Evolutionary conservation across 805 yeast genomes (phyloP).

Genomic region (Kluyveromyces starmeri): DNA sequence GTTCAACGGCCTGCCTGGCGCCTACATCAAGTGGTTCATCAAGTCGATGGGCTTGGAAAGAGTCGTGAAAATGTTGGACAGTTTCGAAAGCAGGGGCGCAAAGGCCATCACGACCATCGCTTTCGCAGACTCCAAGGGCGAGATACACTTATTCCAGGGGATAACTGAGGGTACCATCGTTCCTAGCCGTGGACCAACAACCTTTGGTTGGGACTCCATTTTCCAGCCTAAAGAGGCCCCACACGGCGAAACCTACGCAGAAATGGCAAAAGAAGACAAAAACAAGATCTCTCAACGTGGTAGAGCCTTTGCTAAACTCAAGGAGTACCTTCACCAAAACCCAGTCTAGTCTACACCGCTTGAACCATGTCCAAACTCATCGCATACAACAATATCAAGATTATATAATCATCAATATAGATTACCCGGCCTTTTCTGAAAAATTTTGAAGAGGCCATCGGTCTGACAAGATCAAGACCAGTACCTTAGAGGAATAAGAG

Average conservation of each 20-base stretch:
- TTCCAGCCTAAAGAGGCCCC: constrained; percentile 52
- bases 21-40: constrained; percentile 90
- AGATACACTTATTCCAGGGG: constrained; percentile 78
- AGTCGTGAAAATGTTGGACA: constrained; percentile 64
- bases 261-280: constrained; percentile 69
- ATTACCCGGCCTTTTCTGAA: too few relatives aligned
- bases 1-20: constrained; percentile 84
- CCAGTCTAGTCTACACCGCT: too few relatives aligned
- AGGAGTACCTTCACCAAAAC: constrained; percentile 39
- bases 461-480: too few relatives aligned
- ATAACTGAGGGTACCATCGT: constrained; percentile 75
- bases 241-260: constrained; percentile 77
- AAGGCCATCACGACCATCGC: constrained; percentile 90
- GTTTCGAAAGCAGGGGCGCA: constrained; percentile 79
- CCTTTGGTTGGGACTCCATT: constrained; percentile 92
- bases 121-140: constrained; percentile 76
- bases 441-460: too few relatives aligned
- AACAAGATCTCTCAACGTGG: constrained; percentile 82
- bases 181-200: constrained; percentile 61
- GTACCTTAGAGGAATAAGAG: too few relatives aligned
- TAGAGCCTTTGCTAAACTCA: constrained; percentile 69
- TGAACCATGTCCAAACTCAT: too few relatives aligned
- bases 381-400: too few relatives aligned
- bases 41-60: constrained; percentile 67
- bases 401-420: too few relatives aligned